Percentiles rank a stretch among this genome's conserved stretches.
Evolutionary conservation across 495 filamentous ascomycete genomes (phyloP).

Genomic region (Penicillium waksmanii): DNA sequence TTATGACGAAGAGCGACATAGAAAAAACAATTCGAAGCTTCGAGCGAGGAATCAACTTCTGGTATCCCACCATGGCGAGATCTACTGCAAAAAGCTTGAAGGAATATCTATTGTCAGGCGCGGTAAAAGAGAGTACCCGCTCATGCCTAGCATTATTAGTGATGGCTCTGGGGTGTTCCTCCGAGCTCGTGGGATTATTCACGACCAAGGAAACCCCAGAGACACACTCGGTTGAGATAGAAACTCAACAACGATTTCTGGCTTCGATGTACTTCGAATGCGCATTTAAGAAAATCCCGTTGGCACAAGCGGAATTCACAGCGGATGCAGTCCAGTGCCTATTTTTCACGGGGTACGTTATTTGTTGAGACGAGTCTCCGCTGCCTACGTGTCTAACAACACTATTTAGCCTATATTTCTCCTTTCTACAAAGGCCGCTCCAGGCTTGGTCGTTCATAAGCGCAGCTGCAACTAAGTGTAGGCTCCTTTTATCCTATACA

Average conservation of each 20-base stretch:
- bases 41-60: slow-evolving; percentile 21
- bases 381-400: too few relatives aligned
- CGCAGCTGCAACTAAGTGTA: slow-evolving; percentile 21
- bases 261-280: slow-evolving; percentile 13
- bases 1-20: slow-evolving; percentile 15
- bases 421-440: slow-evolving; percentile 20
- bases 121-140: slow-evolving; percentile 4
- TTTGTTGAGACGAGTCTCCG: too few relatives aligned
- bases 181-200: slow-evolving; percentile 9
- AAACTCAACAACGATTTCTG: neutral
- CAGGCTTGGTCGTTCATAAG: slow-evolving; percentile 26
- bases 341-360: slow-evolving; percentile 21
- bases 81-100: slow-evolving; percentile 3
- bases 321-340: slow-evolving; percentile 19
- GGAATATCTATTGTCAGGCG: slow-evolving; percentile 5
- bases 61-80: slow-evolving; percentile 22
- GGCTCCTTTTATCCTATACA: slow-evolving; percentile 20
- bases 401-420: slow-evolving; percentile 13
- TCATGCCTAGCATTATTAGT: slow-evolving; percentile 19
- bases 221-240: neutral
- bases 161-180: slow-evolving; percentile 21
- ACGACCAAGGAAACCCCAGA: slow-evolving; percentile 3
- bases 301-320: slow-evolving; percentile 17
- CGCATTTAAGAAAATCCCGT: slow-evolving; percentile 17
- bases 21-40: slow-evolving; percentile 13